These are phyloP conservation scores for Zoysia pacifica DNA, from an alignment of 176 grass and related monocot genomes.

Conservation along the genomic window DNA sequence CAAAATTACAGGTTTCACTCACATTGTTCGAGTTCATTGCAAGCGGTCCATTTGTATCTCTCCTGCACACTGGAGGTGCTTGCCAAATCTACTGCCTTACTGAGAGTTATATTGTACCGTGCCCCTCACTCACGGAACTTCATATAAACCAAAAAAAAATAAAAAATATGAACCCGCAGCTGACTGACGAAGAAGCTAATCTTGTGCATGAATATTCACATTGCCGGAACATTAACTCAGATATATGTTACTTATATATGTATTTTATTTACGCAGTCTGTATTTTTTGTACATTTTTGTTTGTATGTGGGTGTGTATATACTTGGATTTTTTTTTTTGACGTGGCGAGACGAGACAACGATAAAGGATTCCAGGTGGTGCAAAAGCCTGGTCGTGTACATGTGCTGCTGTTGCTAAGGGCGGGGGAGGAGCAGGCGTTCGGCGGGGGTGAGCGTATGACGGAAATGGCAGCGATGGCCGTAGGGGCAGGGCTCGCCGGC, in stretches of 20 bases:
- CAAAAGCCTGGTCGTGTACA: too few species aligned
- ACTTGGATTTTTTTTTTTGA: neutral
- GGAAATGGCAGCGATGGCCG: conserved; percentile 96
- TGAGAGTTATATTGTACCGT: conserved; percentile 16
- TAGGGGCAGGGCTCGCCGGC: conserved; percentile 82
- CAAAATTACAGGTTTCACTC: conserved; percentile 6
- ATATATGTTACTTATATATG: conserved; percentile 1
- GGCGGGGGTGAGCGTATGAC: conserved; percentile 77
- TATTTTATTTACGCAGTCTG: conserved; percentile 28
- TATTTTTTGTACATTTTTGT: conserved; percentile 33
- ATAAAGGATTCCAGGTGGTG: conserved; percentile 5
- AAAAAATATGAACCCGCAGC: neutral
- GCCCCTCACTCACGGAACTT: neutral
- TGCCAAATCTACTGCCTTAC: neutral
- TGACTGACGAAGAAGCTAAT: conserved; percentile 12
- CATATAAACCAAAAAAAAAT: neutral
- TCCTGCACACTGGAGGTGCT: conserved; percentile 5
- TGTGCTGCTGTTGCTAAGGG: neutral
- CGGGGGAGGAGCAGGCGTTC: conserved; percentile 59
- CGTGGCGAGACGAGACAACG: neutral
- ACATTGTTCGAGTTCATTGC: neutral
- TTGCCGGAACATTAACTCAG: conserved; percentile 28
- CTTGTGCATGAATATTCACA: conserved; percentile 48
- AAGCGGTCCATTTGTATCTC: neutral
- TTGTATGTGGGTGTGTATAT: neutral